Evolutionary conservation across 345 rosid genomes (phyloP), one percentile per base, ranked within the genome.

Genomic region (Linum usitatissimum): DNA sequence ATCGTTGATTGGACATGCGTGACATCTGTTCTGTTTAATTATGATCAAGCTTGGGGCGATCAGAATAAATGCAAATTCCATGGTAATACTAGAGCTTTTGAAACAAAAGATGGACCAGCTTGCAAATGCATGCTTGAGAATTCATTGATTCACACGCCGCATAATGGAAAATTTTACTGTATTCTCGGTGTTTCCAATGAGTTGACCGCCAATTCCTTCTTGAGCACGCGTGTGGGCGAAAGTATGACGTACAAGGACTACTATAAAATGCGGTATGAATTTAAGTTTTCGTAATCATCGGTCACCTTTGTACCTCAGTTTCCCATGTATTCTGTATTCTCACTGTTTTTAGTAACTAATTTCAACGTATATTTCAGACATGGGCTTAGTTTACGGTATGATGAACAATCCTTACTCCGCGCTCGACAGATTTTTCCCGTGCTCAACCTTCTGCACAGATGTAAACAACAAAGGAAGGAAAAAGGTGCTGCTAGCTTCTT

Each of bases 71-170:
- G 85, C 65, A 62, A 78, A 64, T 30, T 62, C 55, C 58, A 55
- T 36, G 69, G 65, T 45, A 60, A 56, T 72, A 73, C 71, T 65
- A 64, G 58, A 64, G 9, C 55, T 60, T 53, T 89, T 23, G 78
- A 67, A 54, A 81, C 91, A 45, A 79, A 78, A 73, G 69, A 66
- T 30, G 93, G 90, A 54, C 66, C 23, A 6, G 67, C 75, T 53
- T 85, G 88, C 71, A 34, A 73, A 15, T 85, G 97, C 69, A 39
- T 40, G 61, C 67, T 86, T 63, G 64, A 72, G 68, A 72, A 87
- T 67, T 86, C 90, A 12, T 65, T 93, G 75, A 87, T 87, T 23
- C 79, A 15, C 73, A 84, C 99, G 0, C 96, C 99, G 4, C 96
- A 93, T 63, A 93, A 74, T 54, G 87, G 83, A 53, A 59, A 45